These are phyloP conservation scores for Naganishia sp. DNA, from an alignment of 1,284 basidiomycete species.

Conservation along the genomic window DNA sequence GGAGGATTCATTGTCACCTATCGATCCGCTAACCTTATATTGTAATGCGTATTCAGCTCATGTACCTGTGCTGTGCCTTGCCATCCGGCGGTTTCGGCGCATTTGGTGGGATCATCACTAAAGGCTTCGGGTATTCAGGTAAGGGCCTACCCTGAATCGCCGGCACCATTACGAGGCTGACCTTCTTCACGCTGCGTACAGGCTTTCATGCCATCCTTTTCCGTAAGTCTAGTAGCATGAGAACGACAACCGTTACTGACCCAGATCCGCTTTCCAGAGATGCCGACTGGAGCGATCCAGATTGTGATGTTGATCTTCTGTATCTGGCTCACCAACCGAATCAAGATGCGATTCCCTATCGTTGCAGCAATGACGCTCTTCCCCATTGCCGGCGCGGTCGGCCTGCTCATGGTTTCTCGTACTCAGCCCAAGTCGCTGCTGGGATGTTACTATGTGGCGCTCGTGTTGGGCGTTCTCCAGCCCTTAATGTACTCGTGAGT, in stretches of 20 bases:
- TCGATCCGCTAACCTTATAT: constrained; percentile 37
- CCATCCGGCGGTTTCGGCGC: constrained; percentile 52
- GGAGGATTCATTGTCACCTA: constrained; percentile 43
- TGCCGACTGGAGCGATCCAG: constrained; percentile 59
- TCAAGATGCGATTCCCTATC: constrained; percentile 61
- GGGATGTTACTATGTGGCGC: constrained; percentile 47
- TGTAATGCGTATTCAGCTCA: constrained; percentile 21
- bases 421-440: constrained; percentile 24
- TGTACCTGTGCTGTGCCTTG: constrained; percentile 47
- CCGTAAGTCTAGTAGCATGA: neutral
- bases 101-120: constrained; percentile 50
- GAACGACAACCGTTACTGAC: neutral
- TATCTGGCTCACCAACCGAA: constrained; percentile 57
- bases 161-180: constrained; percentile 46
- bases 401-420: constrained; percentile 41
- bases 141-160: too few relatives aligned
- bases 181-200: neutral
- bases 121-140: constrained; percentile 42
- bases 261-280: constrained; percentile 7
- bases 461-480: constrained; percentile 39
- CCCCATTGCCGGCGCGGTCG: constrained; percentile 47
- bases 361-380: constrained; percentile 46
- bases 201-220: neutral
- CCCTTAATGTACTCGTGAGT: constrained; percentile 21
- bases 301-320: constrained; percentile 55